Conservation (phyloP, 1,284 basidiomycete genomes). For the Ceratobasidium papillatum region DNA sequence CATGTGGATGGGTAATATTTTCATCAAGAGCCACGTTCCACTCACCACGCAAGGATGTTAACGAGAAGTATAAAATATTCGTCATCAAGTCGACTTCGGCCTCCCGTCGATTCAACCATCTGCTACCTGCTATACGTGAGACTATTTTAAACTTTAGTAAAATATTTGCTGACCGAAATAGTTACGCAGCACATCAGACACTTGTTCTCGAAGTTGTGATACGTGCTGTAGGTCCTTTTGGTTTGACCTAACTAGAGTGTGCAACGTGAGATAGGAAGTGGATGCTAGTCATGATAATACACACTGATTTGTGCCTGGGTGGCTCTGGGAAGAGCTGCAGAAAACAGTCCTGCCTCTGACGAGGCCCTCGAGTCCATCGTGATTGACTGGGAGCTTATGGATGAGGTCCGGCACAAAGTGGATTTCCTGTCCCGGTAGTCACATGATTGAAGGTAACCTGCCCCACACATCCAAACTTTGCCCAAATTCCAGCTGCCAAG, state of each 20-base stretch:
- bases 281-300: conserved; percentile 50
- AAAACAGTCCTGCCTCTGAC: background rate
- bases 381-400: conserved; percentile 49
- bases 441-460: background rate
- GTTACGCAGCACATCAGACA: conserved; percentile 76
- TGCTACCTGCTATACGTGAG: conserved; percentile 66
- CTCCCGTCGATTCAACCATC: conserved; percentile 84
- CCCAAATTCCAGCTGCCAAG: conserved; percentile 27
- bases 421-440: conserved; percentile 12
- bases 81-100: conserved; percentile 78
- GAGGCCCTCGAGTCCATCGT: background rate
- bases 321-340: conserved; percentile 67
- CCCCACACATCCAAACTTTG: conserved; percentile 19
- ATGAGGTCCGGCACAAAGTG: conserved; percentile 14
- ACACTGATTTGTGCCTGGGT: conserved; percentile 86
- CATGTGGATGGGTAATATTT: conserved; percentile 33
- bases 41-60: conserved; percentile 80
- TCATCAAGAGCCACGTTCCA: background rate
- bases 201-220: conserved; percentile 75
- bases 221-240: conserved; percentile 86
- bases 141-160: background rate
- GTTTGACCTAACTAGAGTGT: conserved; percentile 77
- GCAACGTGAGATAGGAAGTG: background rate
- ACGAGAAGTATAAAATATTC: conserved; percentile 75
- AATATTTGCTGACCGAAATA: conserved; percentile 69